These are phyloP conservation scores for Tothia fuscella DNA, from an alignment of 2,329 filamentous ascomycete genomes.

Conservation along the genomic window DNA sequence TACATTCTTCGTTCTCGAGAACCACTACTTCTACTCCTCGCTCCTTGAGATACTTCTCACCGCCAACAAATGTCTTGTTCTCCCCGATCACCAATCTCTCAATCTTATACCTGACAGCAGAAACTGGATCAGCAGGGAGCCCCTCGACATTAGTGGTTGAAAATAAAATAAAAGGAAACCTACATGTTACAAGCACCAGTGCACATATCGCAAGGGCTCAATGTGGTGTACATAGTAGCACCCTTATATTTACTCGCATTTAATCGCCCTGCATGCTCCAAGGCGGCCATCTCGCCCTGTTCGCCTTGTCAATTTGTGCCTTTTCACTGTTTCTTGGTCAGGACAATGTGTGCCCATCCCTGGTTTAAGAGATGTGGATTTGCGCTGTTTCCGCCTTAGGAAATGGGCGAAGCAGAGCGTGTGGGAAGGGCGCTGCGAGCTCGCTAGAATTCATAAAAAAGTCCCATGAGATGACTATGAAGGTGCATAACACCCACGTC, in stretches of 20 bases:
- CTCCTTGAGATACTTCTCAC: slow-evolving; percentile 56
- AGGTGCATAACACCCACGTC: too few relatives aligned
- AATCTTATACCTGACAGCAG: neutral
- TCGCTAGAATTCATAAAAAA: too few relatives aligned
- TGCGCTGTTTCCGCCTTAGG: too few relatives aligned
- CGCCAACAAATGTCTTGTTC: slow-evolving; percentile 63
- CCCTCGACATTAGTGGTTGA: too few relatives aligned
- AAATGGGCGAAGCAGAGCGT: too few relatives aligned
- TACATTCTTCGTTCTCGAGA: slow-evolving; percentile 52
- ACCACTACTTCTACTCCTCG: slow-evolving; percentile 64
- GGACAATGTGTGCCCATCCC: neutral
- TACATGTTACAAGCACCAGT: slow-evolving; percentile 68
- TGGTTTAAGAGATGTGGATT: neutral
- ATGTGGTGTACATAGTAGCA: slow-evolving; percentile 72
- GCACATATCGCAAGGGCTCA: slow-evolving; percentile 74
- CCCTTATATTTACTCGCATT: slow-evolving; percentile 56
- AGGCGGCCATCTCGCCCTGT: slow-evolving; percentile 63
- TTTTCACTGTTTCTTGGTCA: neutral
- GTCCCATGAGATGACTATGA: too few relatives aligned
- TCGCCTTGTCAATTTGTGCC: too few relatives aligned
- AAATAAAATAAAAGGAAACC: too few relatives aligned
- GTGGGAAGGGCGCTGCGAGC: too few relatives aligned
- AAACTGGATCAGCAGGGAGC: slow-evolving; percentile 5
- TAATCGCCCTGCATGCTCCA: slow-evolving; percentile 61
- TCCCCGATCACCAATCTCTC: slow-evolving; percentile 30